These are phyloP conservation scores for Angophora floribunda DNA, from an alignment of 345 rosid genomes.

Conservation along the genomic window DNA sequence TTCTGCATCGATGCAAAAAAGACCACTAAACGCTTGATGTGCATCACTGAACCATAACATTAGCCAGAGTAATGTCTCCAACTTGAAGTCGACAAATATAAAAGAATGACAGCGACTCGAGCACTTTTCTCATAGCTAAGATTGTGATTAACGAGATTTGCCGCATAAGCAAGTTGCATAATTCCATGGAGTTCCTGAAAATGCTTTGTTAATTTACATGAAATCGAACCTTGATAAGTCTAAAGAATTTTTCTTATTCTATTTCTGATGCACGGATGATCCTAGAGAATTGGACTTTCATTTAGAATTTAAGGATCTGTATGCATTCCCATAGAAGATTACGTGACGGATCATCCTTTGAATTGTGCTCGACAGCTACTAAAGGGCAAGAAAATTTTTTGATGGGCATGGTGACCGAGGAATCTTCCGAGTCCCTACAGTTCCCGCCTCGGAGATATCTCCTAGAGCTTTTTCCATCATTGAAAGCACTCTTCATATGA, in stretches of 20 bases:
- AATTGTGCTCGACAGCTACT: neutral
- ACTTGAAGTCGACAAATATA: neutral
- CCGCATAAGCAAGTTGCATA: neutral
- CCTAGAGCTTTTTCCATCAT: neutral
- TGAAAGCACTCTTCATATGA: neutral
- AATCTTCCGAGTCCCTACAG: neutral
- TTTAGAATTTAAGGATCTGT: neutral
- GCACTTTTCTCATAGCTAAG: neutral
- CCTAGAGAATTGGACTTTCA: neutral
- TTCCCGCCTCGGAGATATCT: neutral
- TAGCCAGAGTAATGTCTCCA: neutral
- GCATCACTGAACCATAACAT: neutral
- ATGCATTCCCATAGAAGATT: neutral
- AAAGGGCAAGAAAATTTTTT: neutral
- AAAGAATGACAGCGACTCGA: neutral
- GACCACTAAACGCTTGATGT: neutral
- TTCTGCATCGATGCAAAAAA: neutral
- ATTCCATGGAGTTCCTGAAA: neutral
- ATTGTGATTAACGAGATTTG: neutral
- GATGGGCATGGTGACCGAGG: neutral
- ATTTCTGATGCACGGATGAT: neutral
- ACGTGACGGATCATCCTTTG: neutral
- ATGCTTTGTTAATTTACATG: neutral
- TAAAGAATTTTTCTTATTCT: neutral
- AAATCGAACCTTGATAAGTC: neutral